Percentiles rank a stretch among this genome's conserved stretches.
These are phyloP conservation scores for Thymus quinquecostatus DNA, from an alignment of 257 asterid species.

Conservation along the genomic window DNA sequence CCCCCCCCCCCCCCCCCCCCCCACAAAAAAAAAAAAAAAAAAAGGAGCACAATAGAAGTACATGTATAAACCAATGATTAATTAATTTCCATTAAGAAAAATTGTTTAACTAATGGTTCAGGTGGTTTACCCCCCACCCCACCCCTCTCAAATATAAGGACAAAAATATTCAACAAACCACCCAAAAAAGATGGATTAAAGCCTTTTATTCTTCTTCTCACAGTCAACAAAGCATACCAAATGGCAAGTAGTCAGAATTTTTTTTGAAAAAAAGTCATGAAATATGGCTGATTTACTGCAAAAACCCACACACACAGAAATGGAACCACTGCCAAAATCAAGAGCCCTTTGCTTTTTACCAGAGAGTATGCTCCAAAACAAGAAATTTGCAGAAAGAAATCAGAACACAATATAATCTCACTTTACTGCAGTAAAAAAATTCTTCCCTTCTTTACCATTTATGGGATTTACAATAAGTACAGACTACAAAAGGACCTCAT, in stretches of 20 bases:
- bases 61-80: conserved; percentile 22
- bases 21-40: too few species aligned
- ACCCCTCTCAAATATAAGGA: conserved; percentile 8
- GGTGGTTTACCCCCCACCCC: conserved; percentile 25
- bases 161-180: conserved; percentile 45
- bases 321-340: neutral
- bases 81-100: neutral
- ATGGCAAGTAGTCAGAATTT: conserved; percentile 21
- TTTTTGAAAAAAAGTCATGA: conserved; percentile 34
- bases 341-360: conserved; percentile 10
- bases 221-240: conserved; percentile 51
- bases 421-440: conserved; percentile 25
- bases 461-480: conserved; percentile 38
- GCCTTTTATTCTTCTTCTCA: conserved; percentile 34
- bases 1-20: too few species aligned
- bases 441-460: conserved; percentile 27
- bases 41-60: neutral
- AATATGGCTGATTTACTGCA: conserved; percentile 38
- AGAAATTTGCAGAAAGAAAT: conserved; percentile 11
- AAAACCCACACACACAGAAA: conserved; percentile 9
- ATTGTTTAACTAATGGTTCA: conserved; percentile 30
- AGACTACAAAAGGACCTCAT: conserved; percentile 25
- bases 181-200: conserved; percentile 44
- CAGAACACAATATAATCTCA: neutral
- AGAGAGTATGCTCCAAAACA: conserved; percentile 20